phyloP scores from a whole-genome alignment of 129 eudicot species.

The Centella asiatica region DNA sequence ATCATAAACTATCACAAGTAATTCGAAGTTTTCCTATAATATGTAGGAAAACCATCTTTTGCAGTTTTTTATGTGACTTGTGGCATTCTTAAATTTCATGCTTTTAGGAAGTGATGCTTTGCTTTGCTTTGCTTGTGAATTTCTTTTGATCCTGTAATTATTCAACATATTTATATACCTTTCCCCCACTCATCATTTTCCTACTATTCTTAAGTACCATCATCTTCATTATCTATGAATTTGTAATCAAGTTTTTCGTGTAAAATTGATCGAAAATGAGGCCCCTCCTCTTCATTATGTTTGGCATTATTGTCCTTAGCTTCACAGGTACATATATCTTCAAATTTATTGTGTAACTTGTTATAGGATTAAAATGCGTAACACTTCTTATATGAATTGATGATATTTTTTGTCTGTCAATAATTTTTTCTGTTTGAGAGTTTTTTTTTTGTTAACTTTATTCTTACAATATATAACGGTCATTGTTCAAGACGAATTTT shows the following conservation, averaged over 20 bases:
- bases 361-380: background rate
- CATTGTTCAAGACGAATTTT: no score
- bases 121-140: constrained; percentile 16
- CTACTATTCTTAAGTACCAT: background rate
- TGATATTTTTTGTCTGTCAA: no score
- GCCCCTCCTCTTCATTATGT: constrained; percentile 11
- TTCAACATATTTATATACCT: constrained; percentile 2
- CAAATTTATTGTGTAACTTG: background rate
- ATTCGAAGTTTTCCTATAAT: no score
- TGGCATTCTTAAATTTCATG: background rate
- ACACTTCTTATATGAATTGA: no score
- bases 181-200: background rate
- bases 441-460: no score
- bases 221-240: background rate
- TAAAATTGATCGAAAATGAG: constrained; percentile 12
- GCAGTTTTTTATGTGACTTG: background rate
- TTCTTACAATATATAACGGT: no score
- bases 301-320: constrained; percentile 15
- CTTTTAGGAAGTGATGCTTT: background rate
- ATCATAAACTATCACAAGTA: no score
- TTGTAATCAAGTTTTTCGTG: no score
- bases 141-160: constrained; percentile 9
- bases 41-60: background rate
- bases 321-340: constrained; percentile 18
- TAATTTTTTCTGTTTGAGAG: no score